Evolutionary conservation across 2,329 filamentous ascomycete species (phyloP), one percentile per base, ranked within the genome.

Genomic region (Fusarium humuli): DNA sequence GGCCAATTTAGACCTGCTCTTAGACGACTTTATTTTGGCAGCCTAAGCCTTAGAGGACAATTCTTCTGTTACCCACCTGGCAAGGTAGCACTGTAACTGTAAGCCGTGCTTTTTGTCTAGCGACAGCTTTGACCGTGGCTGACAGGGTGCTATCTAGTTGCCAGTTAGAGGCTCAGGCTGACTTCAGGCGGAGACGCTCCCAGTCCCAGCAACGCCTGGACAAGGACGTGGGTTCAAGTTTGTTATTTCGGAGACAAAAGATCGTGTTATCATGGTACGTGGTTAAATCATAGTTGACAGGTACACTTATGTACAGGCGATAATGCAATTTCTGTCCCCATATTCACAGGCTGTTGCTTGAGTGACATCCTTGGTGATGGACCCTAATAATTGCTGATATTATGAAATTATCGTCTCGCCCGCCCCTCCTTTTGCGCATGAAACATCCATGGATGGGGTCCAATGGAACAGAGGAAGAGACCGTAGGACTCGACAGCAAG

Each of bases 181-280:
- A 52, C 50, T 65, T 70, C 59, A 71, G 54, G 67, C 67, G 63
- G 58, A 70, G 67, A 57, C 67, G 56, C 70, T 70, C 56, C 52
- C 47, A 58, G 56, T 70, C 56, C 52, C 47, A 58, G 56, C 44
- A 34, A 61, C 42, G 48, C 25, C 63, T 37, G 62, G 49, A 34
- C 22, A 37, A 41, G 29, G 30, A 16, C 57, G 49, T 69, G 37
- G 53, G 23, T 61, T 69, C 50, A 53, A 61, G 22, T 47, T 61
- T 40, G 46, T 44, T 53, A 48, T 52, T 54, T 41, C 42, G 23
- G 30, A 65, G 50, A 52, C 50, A 52, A 57, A 57, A 46, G 40
- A 41, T 50, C 27, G 16, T 23, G 32, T 14, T 52, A 29, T 47
- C 27, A 12, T 16, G 12, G 45, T 47, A 47, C 18, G 42, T 45